These are phyloP conservation scores for Lumnitzera littorea DNA, from an alignment of 345 rosid genomes.

Conservation along the genomic window DNA sequence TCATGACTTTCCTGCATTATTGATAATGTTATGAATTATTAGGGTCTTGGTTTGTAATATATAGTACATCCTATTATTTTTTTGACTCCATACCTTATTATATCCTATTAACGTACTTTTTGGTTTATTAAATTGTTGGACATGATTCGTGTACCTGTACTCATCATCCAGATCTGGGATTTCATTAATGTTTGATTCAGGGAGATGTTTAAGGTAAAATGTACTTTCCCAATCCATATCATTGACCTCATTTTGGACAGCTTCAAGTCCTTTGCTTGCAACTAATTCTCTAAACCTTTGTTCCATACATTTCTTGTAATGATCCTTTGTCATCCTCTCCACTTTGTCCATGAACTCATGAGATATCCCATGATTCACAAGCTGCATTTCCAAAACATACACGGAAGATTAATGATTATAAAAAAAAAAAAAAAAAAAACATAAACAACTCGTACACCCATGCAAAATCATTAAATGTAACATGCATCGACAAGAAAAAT, in stretches of 20 bases:
- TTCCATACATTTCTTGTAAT: slow-evolving; percentile 75
- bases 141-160: slow-evolving; percentile 42
- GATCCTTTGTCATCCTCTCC: slow-evolving; percentile 66
- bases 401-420: neutral
- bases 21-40: neutral
- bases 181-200: slow-evolving; percentile 50
- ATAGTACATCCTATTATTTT: too few relatives aligned
- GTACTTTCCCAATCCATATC: slow-evolving; percentile 95
- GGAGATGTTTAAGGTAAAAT: slow-evolving; percentile 63
- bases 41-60: too few relatives aligned
- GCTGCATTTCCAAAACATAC: slow-evolving; percentile 14
- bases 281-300: slow-evolving; percentile 63
- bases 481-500: neutral
- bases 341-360: slow-evolving; percentile 57
- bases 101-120: too few relatives aligned
- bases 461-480: too few relatives aligned
- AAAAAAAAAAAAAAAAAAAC: neutral
- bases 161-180: slow-evolving; percentile 69
- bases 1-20: slow-evolving; percentile 51
- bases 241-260: slow-evolving; percentile 45
- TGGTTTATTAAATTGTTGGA: neutral
- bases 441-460: too few relatives aligned
- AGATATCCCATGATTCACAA: slow-evolving; percentile 72
- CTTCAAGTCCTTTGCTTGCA: slow-evolving; percentile 52
- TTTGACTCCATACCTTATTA: too few relatives aligned